Conservation (phyloP, 768 basidiomycete genomes). For the Exsudoporus frostii region DNA sequence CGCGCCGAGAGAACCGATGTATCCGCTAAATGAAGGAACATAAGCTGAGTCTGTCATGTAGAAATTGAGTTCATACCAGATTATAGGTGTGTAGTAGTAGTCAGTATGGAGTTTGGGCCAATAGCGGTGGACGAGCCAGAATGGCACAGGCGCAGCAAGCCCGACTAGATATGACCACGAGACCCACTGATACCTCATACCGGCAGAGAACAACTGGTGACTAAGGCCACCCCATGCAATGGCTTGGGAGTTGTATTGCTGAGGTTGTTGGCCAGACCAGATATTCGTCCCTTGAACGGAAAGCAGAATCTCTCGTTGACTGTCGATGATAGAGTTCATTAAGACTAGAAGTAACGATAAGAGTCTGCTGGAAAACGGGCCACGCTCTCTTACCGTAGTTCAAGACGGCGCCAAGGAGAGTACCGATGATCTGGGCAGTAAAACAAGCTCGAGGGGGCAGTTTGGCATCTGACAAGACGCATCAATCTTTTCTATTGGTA, state of each 20-base stretch:
- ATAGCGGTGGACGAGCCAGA: conserved; percentile 38
- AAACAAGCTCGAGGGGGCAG: conserved; percentile 65
- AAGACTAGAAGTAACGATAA: conserved; percentile 40
- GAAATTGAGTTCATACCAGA: conserved; percentile 19
- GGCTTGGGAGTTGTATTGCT: conserved; percentile 32
- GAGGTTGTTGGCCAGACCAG: conserved; percentile 32
- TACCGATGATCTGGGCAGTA: conserved; percentile 53
- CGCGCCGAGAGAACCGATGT: conserved; percentile 14
- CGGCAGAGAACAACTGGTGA: conserved; percentile 32
- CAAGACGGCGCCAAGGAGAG: conserved; percentile 49
- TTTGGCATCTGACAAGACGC: conserved; percentile 37
- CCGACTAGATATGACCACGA: conserved; percentile 36
- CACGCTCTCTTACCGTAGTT: conserved; percentile 38
- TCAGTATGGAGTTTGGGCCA: conserved; percentile 33
- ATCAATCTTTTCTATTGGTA: conserved; percentile 36
- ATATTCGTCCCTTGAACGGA: conserved; percentile 50
- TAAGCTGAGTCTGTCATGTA: neutral
- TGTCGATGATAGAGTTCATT: conserved; percentile 57
- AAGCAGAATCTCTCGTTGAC: conserved; percentile 48
- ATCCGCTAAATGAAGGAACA: conserved; percentile 9
- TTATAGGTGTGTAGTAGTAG: conserved; percentile 30
- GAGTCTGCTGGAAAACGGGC: neutral
- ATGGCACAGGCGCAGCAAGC: conserved; percentile 36
- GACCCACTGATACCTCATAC: conserved; percentile 38
- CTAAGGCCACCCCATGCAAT: conserved; percentile 40